Base-by-base conservation (phyloP, 805 yeast genomes). In the Debaryomyces prosopidis region DNA sequence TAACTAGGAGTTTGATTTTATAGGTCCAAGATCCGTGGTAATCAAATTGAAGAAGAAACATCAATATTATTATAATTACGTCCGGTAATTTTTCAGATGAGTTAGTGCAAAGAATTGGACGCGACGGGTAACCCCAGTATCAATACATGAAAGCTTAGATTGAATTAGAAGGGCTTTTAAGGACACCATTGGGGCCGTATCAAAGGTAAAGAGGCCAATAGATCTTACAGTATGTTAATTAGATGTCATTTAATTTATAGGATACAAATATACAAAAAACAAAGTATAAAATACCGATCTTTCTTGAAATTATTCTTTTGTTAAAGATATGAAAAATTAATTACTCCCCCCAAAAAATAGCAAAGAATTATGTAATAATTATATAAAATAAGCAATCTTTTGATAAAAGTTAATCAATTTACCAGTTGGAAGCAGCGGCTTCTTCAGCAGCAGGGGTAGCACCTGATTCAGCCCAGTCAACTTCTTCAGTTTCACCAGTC, bases 401-500 rank as follows among this genome's bases (percentile, higher is more conserved):
- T 30, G 33, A 30, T 30, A 12, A 30, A 30, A 30, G 33, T 9
- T 27, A 38, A 14, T 28, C 42, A 43, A 58, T 46, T 68, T 70
- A 72, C 77, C 77, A 73, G 63, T 68, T 68, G 52, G 73, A 63
- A 62, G 76, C 75, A 69, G 85, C 89, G 71, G 87, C 89, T 79
- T 85, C 86, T 79, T 84, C 89, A 66, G 82, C 89, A 59, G 77
- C 77, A 58, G 76, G 73, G 56, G 75, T 69, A 63, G 73, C 80
- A 62, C 74, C 77, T 52, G 76, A 69, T 53, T 69, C 75, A 65
- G 84, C 84, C 82, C 85, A 85, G 73, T 81, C 89, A 65, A 75
- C 85, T 56, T 73, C 79, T 65, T 75, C 81, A 55, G 79, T 79
- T 67, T 76, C 81, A 66, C 75, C 75, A 60, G 72, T 66, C 77